Percentiles rank a stretch among this genome's conserved stretches.
Conservation (phyloP, 306 rosid genomes). For the Datisca glomerata region DNA sequence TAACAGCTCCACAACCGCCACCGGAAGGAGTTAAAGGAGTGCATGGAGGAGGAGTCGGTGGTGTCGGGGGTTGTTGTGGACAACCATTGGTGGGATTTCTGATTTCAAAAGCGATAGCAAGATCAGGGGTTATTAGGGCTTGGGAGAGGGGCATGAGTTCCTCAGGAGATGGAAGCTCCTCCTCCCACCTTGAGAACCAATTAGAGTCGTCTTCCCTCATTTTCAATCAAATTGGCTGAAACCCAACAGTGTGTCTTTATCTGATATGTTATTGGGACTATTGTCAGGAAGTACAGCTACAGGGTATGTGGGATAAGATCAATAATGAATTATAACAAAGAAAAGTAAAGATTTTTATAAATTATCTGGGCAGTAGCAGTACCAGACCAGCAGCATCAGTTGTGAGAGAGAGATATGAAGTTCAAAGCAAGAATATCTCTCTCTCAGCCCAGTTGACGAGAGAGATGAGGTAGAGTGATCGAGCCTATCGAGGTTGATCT, state of each 20-base stretch:
- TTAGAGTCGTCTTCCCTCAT: conserved; percentile 92
- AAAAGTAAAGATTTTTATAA: too few species aligned
- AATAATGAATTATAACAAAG: too few species aligned
- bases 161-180: conserved; percentile 64
- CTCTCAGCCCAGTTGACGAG: too few species aligned
- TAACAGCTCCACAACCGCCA: conserved; percentile 2
- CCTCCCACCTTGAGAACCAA: conserved; percentile 89
- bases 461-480: conserved; percentile 14
- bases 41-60: conserved; percentile 12
- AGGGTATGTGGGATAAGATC: background rate
- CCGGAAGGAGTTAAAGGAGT: conserved; percentile 28
- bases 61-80: conserved; percentile 17
- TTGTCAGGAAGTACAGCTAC: background rate
- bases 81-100: conserved; percentile 26
- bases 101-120: conserved; percentile 85
- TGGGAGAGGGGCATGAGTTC: conserved; percentile 88
- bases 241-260: conserved; percentile 12
- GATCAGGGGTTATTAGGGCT: conserved; percentile 96
- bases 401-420: too few species aligned
- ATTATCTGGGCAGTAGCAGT: too few species aligned
- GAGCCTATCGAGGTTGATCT: conserved; percentile 98
- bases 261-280: background rate
- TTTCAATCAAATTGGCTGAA: conserved; percentile 10
- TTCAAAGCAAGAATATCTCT: too few species aligned
- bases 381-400: too few species aligned